These are phyloP conservation scores for Echeveria elegans DNA, from an alignment of 164 flowering plant species.

Conservation along the genomic window DNA sequence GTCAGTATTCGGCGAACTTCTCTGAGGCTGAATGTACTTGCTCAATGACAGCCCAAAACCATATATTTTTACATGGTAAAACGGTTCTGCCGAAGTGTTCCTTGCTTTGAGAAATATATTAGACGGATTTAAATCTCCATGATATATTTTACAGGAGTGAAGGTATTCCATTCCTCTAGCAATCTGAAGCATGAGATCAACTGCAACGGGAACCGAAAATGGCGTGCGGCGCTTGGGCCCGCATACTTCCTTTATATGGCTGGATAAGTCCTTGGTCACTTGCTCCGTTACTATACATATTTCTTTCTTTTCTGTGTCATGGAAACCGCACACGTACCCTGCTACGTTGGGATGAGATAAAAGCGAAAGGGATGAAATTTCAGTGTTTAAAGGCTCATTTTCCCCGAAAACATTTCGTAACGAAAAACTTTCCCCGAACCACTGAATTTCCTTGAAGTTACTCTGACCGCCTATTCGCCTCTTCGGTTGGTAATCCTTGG, in stretches of 20 bases:
- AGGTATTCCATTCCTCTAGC: slow-evolving; percentile 96
- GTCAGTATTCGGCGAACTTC: slow-evolving; percentile 19
- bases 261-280: slow-evolving; percentile 52
- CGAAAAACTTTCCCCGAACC: slow-evolving; percentile 74
- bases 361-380: slow-evolving; percentile 38
- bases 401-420: slow-evolving; percentile 56
- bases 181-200: slow-evolving; percentile 82
- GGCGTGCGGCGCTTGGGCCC: slow-evolving; percentile 44
- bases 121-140: slow-evolving; percentile 66
- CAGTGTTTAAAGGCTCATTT: slow-evolving; percentile 28
- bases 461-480: slow-evolving; percentile 54
- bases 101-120: slow-evolving; percentile 52
- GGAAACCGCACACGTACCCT: slow-evolving; percentile 48
- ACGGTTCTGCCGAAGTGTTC: slow-evolving; percentile 38
- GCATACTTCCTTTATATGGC: slow-evolving; percentile 44
- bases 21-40: slow-evolving; percentile 11
- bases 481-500: slow-evolving; percentile 61
- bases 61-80: slow-evolving; percentile 46
- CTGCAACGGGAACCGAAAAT: slow-evolving; percentile 54
- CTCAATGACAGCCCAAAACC: slow-evolving; percentile 56
- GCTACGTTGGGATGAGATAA: slow-evolving; percentile 64
- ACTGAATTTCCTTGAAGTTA: slow-evolving; percentile 68
- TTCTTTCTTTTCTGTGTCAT: slow-evolving; percentile 72
- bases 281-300: slow-evolving; percentile 61
- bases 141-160: slow-evolving; percentile 52